Base-by-base conservation (phyloP, 768 basidiomycete genomes). In the Phylloporus scabripes region DNA sequence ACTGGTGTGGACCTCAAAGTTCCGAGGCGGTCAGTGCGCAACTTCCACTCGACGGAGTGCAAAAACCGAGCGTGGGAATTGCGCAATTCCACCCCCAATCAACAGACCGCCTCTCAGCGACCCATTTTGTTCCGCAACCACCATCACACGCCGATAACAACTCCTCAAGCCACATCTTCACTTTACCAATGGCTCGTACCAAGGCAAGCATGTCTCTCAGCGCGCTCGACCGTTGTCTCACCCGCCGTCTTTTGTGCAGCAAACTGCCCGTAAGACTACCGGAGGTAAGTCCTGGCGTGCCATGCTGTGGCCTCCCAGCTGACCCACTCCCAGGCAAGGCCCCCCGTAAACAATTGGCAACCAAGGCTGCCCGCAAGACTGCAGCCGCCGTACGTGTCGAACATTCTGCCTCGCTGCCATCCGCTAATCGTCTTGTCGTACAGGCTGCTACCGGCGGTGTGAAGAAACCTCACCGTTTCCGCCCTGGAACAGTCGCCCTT, bases 401-500 rank as follows among this genome's bases (percentile, higher is more conserved):
- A 31, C 39, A 44, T 36, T 34, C n/a, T 3, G 29, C 6, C 49
- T 46, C 36, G 15, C 24, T 26, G 21, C 33, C 41, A 1, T 20
- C 26, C 32, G 51, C 53, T 56, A 28, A 60, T 46, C 48, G 37
- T 40, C 20, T 52, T n/a, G 1, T 53, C 3, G 14, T 2, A 34
- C 47, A 83, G 80, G 79, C 87, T 49, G 81, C 87, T 50, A 87
- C 93, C 55, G 93, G 93, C 74, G 93, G 93, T 83, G 93, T 96
- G 63, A 98, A 98, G 94, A 99, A 98, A 80, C 95, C 94, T 52
- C 94, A 98, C 72, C 80, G 94, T 69, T 97, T 95, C 85, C 82
- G 88, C 65, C 88, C 88, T 60, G 88, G 95, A 78, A 99, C 95
- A 58, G 95, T 99, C 77, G 95, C 95, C 58, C 92, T 99, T 58